Percentiles rank a stretch among this genome's conserved stretches.
These are phyloP conservation scores for Cyclotella baltica DNA, from an alignment of 108 stramenopile genomes.

Conservation along the genomic window DNA sequence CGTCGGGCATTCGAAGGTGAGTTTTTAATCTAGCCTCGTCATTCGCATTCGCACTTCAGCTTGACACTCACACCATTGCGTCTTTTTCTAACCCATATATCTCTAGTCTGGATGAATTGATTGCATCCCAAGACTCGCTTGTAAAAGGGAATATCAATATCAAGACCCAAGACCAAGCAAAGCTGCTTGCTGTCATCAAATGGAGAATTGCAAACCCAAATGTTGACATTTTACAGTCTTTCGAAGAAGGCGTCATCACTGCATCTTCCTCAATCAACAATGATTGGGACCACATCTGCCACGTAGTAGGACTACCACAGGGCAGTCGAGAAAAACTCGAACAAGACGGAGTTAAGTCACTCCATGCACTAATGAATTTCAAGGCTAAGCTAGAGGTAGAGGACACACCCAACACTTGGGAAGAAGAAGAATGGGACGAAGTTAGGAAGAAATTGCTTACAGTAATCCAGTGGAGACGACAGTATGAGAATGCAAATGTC, in stretches of 20 bases:
- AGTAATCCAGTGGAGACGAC: conserved; percentile 8
- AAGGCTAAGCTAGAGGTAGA: background rate
- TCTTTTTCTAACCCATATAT: background rate
- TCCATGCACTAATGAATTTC: background rate
- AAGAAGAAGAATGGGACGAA: background rate
- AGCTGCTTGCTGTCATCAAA: conserved; percentile 1
- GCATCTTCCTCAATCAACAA: background rate
- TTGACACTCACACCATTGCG: too few relatives aligned
- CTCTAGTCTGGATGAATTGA: background rate
- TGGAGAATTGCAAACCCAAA: conserved; percentile 21
- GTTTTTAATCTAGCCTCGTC: background rate
- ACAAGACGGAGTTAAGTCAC: background rate
- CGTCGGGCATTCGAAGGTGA: background rate
- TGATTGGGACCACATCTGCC: conserved; percentile 11
- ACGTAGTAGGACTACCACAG: background rate
- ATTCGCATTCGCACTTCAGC: too few relatives aligned
- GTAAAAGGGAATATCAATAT: background rate
- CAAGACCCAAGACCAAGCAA: background rate
- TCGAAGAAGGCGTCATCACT: background rate
- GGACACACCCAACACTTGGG: background rate
- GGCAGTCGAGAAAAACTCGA: conserved; percentile 4
- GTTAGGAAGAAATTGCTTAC: background rate
- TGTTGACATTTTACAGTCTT: conserved; percentile 10
- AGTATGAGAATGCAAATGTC: background rate
- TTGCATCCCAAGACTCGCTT: background rate